phyloP scores from a whole-genome alignment of 257 asterid species.

The Gentiana macrophylla region DNA sequence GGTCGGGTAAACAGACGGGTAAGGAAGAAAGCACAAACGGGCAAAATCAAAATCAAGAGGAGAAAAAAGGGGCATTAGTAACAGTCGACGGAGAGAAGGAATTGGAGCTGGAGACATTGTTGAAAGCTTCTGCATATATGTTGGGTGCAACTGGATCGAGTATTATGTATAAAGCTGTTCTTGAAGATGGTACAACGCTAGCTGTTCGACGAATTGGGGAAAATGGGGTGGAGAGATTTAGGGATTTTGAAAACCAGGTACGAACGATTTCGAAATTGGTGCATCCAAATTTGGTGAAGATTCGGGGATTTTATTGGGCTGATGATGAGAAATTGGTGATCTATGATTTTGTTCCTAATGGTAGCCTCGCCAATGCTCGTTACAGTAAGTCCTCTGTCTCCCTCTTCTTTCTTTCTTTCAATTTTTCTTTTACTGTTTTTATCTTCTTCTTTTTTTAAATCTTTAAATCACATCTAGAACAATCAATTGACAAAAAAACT shows the following conservation, averaged over 20 bases:
- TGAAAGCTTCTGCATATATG: constrained; percentile 86
- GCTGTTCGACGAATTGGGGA: constrained; percentile 93
- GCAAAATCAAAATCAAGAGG: constrained; percentile 11
- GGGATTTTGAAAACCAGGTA: constrained; percentile 85
- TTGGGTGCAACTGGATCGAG: constrained; percentile 89
- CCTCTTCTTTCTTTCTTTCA: background rate
- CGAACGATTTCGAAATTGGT: constrained; percentile 61
- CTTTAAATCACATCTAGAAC: background rate
- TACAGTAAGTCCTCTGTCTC: constrained; percentile 51
- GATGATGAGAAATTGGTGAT: constrained; percentile 81
- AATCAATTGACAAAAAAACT: background rate
- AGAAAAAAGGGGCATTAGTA: constrained; percentile 65
- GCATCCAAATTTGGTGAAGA: constrained; percentile 75
- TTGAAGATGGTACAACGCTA: constrained; percentile 65
- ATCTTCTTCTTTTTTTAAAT: background rate
- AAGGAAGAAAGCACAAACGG: constrained; percentile 6
- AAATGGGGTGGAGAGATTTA: constrained; percentile 65
- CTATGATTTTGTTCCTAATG: constrained; percentile 89
- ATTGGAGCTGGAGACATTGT: constrained; percentile 71
- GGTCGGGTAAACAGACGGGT: background rate
- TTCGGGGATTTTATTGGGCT: constrained; percentile 96
- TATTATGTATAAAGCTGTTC: constrained; percentile 92
- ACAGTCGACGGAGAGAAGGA: constrained; percentile 79
- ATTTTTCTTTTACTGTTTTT: background rate
- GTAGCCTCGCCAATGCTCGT: constrained; percentile 87